Base-by-base conservation (phyloP, 2,329 filamentous ascomycete species). In the Monilinia fructigena region DNA sequence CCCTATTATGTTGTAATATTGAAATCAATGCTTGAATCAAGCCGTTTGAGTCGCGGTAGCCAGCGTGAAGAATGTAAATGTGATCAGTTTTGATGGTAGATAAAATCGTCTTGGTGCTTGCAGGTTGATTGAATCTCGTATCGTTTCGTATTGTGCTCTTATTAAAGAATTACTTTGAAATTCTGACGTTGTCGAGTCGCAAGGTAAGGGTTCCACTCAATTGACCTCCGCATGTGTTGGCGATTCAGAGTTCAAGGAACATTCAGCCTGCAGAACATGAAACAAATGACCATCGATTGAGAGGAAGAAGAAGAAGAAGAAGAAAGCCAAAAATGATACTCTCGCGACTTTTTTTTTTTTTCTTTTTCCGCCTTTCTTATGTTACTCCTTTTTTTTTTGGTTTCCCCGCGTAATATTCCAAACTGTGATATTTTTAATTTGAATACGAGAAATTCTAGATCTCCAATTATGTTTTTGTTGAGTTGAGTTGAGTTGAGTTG, bases 221-320 rank as follows among this genome's bases (percentile, higher is more conserved):
- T 70, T 72, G 69, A 68, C 63, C 68, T 74, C 68, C 50, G 69
- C 70, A 74, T 72, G 68, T 74, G 73, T 69, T 72, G 74, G 73
- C 72, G 69, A 73, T 70, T 74, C 69, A 70, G 73, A 71, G 65
- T 55, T 70, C 68, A 70, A 70, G 70, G 70, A 71, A 72, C 68
- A 58, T 69, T 70, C 65, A 72, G 70, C 65, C 66, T 68, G 72
- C 72, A 72, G 71, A 63, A 72, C 68, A 67, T 75, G 73, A 75
- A 75, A 75, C 74, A 4, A 70, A 61, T 66, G 68, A 72, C 54
- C 63, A 67, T 70, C 61, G 54, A 68, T 68, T 70, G 68, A 68
- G 67, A 70, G 68, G 63, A 70, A 68, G 50, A 69, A 20, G 38
- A 40, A 42, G 40, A 14, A 18, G 40, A 14, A 18, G 40, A 40